These are phyloP conservation scores for Diatrype stigma DNA, from an alignment of 2,329 filamentous ascomycete species.

Conservation along the genomic window DNA sequence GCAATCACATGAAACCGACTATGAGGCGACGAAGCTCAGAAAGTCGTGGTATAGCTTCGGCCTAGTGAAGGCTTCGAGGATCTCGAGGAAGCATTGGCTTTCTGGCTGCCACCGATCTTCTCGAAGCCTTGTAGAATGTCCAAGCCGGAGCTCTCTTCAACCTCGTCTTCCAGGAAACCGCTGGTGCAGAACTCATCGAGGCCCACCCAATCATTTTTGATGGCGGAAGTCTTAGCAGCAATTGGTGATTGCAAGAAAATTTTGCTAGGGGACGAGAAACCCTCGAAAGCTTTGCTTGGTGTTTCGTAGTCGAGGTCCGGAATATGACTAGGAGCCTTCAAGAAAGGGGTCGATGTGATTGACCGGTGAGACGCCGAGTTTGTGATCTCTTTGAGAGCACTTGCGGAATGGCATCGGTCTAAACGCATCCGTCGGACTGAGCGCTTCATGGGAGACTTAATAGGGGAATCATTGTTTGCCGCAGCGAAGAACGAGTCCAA, in stretches of 20 bases:
- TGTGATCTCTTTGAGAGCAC: constrained; percentile 58
- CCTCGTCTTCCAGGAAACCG: constrained; percentile 56
- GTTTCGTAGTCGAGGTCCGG: constrained; percentile 44
- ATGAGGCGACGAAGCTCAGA: constrained; percentile 22
- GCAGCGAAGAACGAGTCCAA: constrained; percentile 40
- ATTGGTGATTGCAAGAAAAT: constrained; percentile 38
- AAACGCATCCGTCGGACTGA: constrained; percentile 56
- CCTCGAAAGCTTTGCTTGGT: constrained; percentile 54
- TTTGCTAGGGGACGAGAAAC: constrained; percentile 53
- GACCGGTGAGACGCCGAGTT: constrained; percentile 49
- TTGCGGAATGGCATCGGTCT: constrained; percentile 60
- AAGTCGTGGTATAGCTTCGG: constrained; percentile 34
- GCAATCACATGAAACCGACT: constrained; percentile 1
- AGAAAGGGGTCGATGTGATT: constrained; percentile 44
- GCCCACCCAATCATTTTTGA: constrained; percentile 39
- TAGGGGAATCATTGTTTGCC: constrained; percentile 57
- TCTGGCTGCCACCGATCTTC: constrained; percentile 59
- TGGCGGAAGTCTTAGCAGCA: constrained; percentile 33
- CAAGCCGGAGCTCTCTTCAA: constrained; percentile 55
- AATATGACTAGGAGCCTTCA: constrained; percentile 43
- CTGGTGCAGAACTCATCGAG: constrained; percentile 50
- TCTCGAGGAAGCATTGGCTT: constrained; percentile 22
- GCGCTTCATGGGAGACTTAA: constrained; percentile 69
- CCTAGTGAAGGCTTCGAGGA: constrained; percentile 31
- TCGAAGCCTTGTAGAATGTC: constrained; percentile 74